Evolutionary conservation across 306 rosid genomes (phyloP).

Genomic region (Delonix regia): DNA sequence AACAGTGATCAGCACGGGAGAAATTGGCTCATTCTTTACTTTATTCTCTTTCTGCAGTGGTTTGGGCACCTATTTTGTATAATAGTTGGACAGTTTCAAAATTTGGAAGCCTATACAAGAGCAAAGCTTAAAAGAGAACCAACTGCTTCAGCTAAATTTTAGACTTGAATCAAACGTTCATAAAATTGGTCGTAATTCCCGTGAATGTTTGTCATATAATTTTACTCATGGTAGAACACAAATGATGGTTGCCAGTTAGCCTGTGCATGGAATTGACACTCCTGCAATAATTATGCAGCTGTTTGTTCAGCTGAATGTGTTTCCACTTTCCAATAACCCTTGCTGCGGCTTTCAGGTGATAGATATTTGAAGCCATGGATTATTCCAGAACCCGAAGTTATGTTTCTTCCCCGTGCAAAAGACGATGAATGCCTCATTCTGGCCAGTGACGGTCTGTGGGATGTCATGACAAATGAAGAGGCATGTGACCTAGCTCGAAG

Average conservation of each 20-base stretch:
- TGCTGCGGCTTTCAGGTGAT: constrained; percentile 60
- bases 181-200: not conserved
- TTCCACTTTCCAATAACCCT: constrained; percentile 15
- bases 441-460: constrained; percentile 93
- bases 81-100: constrained; percentile 2
- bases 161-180: constrained; percentile 5
- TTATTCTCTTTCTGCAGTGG: constrained; percentile 8
- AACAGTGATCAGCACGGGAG: not conserved
- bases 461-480: constrained; percentile 87
- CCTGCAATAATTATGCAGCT: not conserved
- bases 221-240: not conserved
- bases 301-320: constrained; percentile 25
- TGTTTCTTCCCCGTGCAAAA: constrained; percentile 72
- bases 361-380: constrained; percentile 90
- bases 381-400: constrained; percentile 93
- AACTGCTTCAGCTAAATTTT: constrained; percentile 4
- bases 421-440: constrained; percentile 84
- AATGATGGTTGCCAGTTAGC: not conserved
- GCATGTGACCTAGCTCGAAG: constrained; percentile 80
- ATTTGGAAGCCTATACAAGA: not conserved
- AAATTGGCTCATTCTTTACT: not conserved
- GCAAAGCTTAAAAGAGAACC: not conserved
- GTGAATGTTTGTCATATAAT: not conserved
- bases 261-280: constrained; percentile 1
- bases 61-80: constrained; percentile 19